Evolutionary conservation across 208 protist species (phyloP), one percentile per base, ranked within the genome.

Genomic region (Borovskyia barvae): DNA sequence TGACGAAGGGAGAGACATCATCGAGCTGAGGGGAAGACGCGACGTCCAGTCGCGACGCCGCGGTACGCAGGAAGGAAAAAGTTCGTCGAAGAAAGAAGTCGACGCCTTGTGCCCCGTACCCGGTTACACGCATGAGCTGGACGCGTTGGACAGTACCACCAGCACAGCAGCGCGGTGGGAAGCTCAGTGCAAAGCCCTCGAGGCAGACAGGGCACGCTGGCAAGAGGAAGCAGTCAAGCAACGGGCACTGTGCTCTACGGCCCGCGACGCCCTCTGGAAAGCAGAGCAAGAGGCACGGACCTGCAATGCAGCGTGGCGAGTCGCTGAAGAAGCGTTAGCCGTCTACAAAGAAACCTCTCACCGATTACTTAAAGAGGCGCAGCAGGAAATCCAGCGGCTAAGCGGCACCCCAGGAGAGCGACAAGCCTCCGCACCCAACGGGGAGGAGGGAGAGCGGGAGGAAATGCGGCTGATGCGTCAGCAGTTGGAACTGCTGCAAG

Each of bases 261-360:
- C 55, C 12, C 68, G 68, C 1, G 66, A 73, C 15, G 35, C 37
- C 3, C 50, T 75, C 15, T 64, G 64, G 64, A 71, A 56, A 37
- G 67, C 51, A 20, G 52, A 54, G 67, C 55, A 74, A 53, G 59
- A 74, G 28, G 39, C 56, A 15, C 59, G 39, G 7, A 36, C 60
- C 15, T 26, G 43, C 26, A 52, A 42, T 17, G 62, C 51, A 0
- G 69, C 54, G 26, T 50, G 61, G 29, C 59, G 69, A 3, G 59
- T 46, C 17, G 55, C 52, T 14, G 53, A 59, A 36, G 37, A 59
- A 9, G 70, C 58, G 30, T 51, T 72, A 7, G 43, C 43, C 8
- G 36, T 41, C 1, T 59, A 71, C 55, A 63, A 59, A 49, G 64
- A 64, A 17, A 71, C 64, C 33, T 52, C 64, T 19, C 64, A 71